These are phyloP conservation scores for Fusarium dimerum DNA, from an alignment of 2,329 filamentous ascomycete genomes.

Conservation along the genomic window DNA sequence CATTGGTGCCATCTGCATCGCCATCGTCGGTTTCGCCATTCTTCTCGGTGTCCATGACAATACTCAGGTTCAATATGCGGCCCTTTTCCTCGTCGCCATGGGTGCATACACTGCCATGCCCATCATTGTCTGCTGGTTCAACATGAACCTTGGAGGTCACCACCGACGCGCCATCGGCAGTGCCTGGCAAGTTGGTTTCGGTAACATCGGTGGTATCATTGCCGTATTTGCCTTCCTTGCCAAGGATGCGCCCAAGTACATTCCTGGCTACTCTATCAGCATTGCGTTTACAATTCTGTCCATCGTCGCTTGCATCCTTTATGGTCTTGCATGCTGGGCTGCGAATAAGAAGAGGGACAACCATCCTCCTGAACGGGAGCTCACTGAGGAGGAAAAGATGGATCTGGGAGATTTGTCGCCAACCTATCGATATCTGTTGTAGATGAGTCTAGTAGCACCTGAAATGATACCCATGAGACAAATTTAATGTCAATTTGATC, in stretches of 20 bases:
- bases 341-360: constrained; percentile 64
- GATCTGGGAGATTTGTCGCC: constrained; percentile 61
- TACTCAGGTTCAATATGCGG: constrained; percentile 68
- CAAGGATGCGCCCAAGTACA: constrained; percentile 68
- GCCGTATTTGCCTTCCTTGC: constrained; percentile 69
- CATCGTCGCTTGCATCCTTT: constrained; percentile 59
- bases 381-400: constrained; percentile 64
- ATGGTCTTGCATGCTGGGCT: constrained; percentile 57
- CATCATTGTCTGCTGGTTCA: constrained; percentile 80
- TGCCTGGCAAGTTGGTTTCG: constrained; percentile 78
- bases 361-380: constrained; percentile 38
- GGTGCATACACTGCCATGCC: constrained; percentile 89
- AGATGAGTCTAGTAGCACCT: constrained; percentile 12
- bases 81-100: constrained; percentile 78
- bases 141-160: constrained; percentile 77
- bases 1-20: constrained; percentile 66
- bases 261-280: constrained; percentile 74
- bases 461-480: constrained; percentile 6
- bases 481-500: not conserved
- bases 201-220: constrained; percentile 79
- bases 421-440: constrained; percentile 61
- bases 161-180: constrained; percentile 69
- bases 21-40: constrained; percentile 74
- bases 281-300: constrained; percentile 73
- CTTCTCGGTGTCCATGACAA: constrained; percentile 72